Conservation (phyloP, 768 basidiomycete species). For the Boletus sp. region DNA sequence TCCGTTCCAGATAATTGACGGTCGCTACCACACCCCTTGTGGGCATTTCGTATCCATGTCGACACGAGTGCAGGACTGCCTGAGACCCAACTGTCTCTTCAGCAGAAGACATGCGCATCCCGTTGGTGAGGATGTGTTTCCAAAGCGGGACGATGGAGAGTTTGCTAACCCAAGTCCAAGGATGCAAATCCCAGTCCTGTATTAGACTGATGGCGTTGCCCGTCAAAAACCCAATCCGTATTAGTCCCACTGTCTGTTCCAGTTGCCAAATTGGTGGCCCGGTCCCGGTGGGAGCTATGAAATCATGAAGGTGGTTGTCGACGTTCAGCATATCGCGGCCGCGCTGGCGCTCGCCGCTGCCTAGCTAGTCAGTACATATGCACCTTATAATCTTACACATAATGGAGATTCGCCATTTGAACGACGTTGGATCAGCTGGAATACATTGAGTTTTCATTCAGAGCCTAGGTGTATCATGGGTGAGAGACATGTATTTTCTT, state of each 20-base stretch:
- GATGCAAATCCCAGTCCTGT: constrained; percentile 55
- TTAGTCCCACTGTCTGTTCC: constrained; percentile 49
- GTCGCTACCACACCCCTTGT: constrained; percentile 66
- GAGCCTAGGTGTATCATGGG: neutral
- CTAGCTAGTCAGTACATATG: constrained; percentile 12
- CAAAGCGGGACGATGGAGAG: neutral
- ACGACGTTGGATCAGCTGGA: neutral
- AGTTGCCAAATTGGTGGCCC: constrained; percentile 29
- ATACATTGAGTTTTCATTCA: neutral
- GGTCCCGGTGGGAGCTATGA: constrained; percentile 16
- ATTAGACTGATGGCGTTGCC: constrained; percentile 65
- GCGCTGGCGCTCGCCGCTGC: constrained; percentile 22
- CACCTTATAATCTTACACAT: constrained; percentile 23
- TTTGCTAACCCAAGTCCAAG: constrained; percentile 31
- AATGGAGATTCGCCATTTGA: constrained; percentile 14
- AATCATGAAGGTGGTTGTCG: constrained; percentile 9
- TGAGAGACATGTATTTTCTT: neutral
- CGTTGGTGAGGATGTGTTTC: constrained; percentile 38
- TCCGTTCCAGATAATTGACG: constrained; percentile 62
- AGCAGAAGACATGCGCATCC: constrained; percentile 61
- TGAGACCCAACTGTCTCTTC: constrained; percentile 62
- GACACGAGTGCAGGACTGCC: constrained; percentile 65
- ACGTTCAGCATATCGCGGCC: constrained; percentile 7
- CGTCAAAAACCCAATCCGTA: constrained; percentile 66
- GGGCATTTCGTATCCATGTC: constrained; percentile 73